These are phyloP conservation scores for Kockiozyma suomiensis DNA, from an alignment of 805 yeast species.

Conservation along the genomic window DNA sequence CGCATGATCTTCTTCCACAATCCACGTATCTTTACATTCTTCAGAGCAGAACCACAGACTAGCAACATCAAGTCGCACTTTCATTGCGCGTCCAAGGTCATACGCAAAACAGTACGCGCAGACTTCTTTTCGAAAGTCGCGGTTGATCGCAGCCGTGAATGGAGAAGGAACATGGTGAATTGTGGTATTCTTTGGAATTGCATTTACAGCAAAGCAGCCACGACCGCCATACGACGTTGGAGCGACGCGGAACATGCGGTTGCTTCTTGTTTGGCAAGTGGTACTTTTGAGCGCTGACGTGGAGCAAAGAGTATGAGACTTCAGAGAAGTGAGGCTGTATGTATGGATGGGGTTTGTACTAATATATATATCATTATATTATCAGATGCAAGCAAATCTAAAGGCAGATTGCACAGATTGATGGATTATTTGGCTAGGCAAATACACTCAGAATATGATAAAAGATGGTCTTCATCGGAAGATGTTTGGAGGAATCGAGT, in stretches of 20 bases:
- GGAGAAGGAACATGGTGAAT: slow-evolving; percentile 49
- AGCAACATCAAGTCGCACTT: slow-evolving; percentile 47
- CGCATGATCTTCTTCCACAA: slow-evolving; percentile 40
- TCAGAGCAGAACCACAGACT: slow-evolving; percentile 60
- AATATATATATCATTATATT: too few relatives aligned
- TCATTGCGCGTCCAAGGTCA: slow-evolving; percentile 52
- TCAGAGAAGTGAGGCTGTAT: neutral
- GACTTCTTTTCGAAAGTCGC: slow-evolving; percentile 64
- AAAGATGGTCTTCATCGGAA: too few relatives aligned
- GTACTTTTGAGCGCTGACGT: too few relatives aligned
- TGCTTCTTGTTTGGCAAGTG: neutral
- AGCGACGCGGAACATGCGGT: slow-evolving; percentile 9
- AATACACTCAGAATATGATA: too few relatives aligned
- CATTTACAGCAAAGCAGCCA: slow-evolving; percentile 56
- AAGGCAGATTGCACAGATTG: too few relatives aligned
- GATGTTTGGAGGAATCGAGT: too few relatives aligned
- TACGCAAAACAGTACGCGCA: slow-evolving; percentile 59
- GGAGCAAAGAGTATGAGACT: too few relatives aligned
- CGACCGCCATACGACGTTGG: slow-evolving; percentile 59
- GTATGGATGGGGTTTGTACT: too few relatives aligned
- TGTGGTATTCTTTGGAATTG: slow-evolving; percentile 48
- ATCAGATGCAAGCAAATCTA: too few relatives aligned
- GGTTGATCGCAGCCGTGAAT: slow-evolving; percentile 52
- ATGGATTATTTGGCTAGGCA: too few relatives aligned
- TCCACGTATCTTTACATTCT: slow-evolving; percentile 48